These are phyloP conservation scores for Apocynum venetum DNA, from an alignment of 257 asterid genomes.

Conservation along the genomic window DNA sequence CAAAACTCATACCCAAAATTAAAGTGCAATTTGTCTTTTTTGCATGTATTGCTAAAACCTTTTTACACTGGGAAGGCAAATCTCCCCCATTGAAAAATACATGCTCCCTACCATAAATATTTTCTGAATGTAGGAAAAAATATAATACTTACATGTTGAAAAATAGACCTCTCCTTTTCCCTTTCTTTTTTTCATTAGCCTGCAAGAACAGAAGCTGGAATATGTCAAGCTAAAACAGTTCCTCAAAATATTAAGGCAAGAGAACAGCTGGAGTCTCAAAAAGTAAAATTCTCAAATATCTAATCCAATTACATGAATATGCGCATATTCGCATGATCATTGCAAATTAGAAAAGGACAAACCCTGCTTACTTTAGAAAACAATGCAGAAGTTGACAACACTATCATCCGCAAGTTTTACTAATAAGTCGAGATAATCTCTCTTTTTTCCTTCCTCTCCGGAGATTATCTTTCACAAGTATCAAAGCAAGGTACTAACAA, in stretches of 20 bases:
- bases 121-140: background rate
- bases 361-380: background rate
- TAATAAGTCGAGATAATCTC: no score
- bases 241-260: background rate
- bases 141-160: constrained; percentile 46
- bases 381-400: background rate
- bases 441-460: no score
- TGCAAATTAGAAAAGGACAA: background rate
- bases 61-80: background rate
- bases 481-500: background rate
- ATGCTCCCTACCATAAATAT: background rate
- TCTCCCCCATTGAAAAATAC: no score
- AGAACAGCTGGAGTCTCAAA: background rate
- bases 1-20: background rate
- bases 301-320: background rate
- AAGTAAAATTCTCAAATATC: background rate
- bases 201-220: constrained; percentile 30
- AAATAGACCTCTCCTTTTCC: constrained; percentile 63
- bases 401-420: background rate
- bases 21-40: background rate
- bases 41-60: background rate
- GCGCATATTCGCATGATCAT: background rate
- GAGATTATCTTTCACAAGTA: background rate
- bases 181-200: constrained; percentile 83
- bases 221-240: background rate